phyloP scores from a whole-genome alignment of 495 filamentous ascomycete genomes.

The Cercophora sp. region DNA sequence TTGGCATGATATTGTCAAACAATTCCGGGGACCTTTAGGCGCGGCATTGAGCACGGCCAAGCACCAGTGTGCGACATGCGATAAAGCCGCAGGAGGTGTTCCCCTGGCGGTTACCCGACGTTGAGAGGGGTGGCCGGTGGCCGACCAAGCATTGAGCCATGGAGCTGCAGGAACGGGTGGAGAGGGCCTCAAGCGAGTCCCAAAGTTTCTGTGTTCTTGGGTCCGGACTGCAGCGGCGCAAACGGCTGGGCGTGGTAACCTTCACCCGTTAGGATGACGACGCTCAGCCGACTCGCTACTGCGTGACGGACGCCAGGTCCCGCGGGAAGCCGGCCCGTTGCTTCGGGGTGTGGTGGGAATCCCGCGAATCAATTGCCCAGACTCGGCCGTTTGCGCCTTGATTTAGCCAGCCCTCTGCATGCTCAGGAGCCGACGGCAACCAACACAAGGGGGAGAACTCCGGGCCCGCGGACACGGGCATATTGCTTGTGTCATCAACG shows the following conservation, averaged over 20 bases:
- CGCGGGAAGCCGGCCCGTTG: conserved; percentile 30
- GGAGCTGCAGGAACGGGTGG: conserved; percentile 29
- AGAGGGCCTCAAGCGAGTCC: conserved; percentile 30
- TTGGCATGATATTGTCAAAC: conserved; percentile 29
- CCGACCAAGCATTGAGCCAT: conserved; percentile 8
- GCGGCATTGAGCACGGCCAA: conserved; percentile 25
- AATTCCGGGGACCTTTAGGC: conserved; percentile 30
- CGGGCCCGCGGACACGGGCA: conserved; percentile 1
- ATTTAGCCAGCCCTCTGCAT: conserved; percentile 20
- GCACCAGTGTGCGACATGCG: conserved; percentile 26
- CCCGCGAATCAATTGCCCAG: conserved; percentile 15
- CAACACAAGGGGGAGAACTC: not conserved
- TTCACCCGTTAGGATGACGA: conserved; percentile 16
- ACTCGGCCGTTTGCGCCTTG: conserved; percentile 1
- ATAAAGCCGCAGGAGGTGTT: conserved; percentile 17
- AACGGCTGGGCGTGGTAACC: conserved; percentile 8
- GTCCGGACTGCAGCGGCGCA: conserved; percentile 10
- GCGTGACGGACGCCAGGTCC: conserved; percentile 15
- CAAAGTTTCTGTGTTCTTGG: conserved; percentile 17
- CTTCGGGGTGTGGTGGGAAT: conserved; percentile 20
- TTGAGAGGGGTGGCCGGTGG: conserved; percentile 24
- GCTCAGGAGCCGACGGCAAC: not conserved
- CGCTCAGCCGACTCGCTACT: conserved; percentile 21
- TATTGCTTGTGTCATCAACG: not conserved
- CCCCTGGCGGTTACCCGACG: conserved; percentile 18